phyloP scores from a whole-genome alignment of 352 stramenopile genomes.

The Phytophthora pluvialis region DNA sequence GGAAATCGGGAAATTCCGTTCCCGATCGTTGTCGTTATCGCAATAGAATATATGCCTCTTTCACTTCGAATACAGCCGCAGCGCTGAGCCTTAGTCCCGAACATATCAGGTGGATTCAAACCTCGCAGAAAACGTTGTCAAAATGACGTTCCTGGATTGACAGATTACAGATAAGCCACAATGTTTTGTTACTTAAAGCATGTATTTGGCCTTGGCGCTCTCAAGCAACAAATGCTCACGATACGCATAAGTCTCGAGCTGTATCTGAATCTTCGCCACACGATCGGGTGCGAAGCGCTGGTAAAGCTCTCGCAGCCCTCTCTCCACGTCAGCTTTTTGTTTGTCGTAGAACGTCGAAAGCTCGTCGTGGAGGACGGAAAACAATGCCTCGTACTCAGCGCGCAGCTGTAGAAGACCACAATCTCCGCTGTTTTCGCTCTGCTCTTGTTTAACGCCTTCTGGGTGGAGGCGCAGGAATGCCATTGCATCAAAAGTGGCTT shows the following conservation, averaged over 20 bases:
- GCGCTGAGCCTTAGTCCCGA: too few relatives aligned
- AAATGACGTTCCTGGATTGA: too few relatives aligned
- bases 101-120: too few relatives aligned
- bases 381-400: constrained; percentile 40
- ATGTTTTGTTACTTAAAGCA: constrained; percentile 1
- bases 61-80: too few relatives aligned
- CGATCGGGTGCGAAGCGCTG: constrained; percentile 55
- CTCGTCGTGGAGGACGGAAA: constrained; percentile 31
- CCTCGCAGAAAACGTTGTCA: too few relatives aligned
- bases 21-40: too few relatives aligned
- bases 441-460: constrained; percentile 10
- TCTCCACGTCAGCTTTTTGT: constrained; percentile 25
- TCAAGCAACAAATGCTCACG: constrained; percentile 50
- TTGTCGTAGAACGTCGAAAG: constrained; percentile 41
- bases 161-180: too few relatives aligned
- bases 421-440: background rate
- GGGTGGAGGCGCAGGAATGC: constrained; percentile 38
- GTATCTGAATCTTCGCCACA: constrained; percentile 50
- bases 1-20: too few relatives aligned
- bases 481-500: constrained; percentile 43
- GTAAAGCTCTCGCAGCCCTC: constrained; percentile 52
- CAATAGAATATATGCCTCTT: too few relatives aligned
- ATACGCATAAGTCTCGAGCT: constrained; percentile 62
- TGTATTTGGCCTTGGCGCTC: constrained; percentile 59
- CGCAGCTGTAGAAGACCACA: constrained; percentile 22